Conservation (phyloP, 441 rosid genomes). For the Populus hybrid region DNA sequence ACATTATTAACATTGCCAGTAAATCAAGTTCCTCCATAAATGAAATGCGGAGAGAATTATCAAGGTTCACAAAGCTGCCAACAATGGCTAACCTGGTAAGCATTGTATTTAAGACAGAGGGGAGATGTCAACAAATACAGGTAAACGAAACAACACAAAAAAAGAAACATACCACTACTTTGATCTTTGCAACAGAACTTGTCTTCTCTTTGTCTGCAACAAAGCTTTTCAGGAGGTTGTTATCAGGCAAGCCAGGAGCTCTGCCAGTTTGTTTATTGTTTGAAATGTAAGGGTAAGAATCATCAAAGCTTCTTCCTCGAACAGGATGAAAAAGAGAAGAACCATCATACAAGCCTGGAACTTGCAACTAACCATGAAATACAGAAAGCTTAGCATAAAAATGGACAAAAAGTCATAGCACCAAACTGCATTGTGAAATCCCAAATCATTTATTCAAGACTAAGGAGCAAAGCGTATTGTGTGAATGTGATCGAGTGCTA, state of each 20-base stretch:
- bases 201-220: constrained; percentile 80
- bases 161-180: constrained; percentile 90
- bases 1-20: not conserved
- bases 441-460: not conserved
- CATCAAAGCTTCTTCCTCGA: constrained; percentile 83
- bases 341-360: constrained; percentile 55
- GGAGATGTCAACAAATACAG: not conserved
- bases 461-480: not conserved
- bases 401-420: not conserved
- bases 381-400: constrained; percentile 6
- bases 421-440: not conserved
- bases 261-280: constrained; percentile 69
- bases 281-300: constrained; percentile 55
- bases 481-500: not conserved
- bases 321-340: constrained; percentile 60
- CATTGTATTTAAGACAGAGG: not conserved
- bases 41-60: not conserved
- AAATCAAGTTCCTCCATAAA: not conserved
- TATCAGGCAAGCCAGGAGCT: constrained; percentile 61
- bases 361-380: constrained; percentile 54
- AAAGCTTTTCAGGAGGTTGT: constrained; percentile 63
- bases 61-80: constrained; percentile 5
- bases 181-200: constrained; percentile 93
- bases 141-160: not conserved
- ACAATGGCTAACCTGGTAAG: not conserved